Percentiles rank a stretch among this genome's conserved stretches.
Evolutionary conservation across 148 eudicot genomes (phyloP).

Genomic region (Vaccinium macrocarpon): DNA sequence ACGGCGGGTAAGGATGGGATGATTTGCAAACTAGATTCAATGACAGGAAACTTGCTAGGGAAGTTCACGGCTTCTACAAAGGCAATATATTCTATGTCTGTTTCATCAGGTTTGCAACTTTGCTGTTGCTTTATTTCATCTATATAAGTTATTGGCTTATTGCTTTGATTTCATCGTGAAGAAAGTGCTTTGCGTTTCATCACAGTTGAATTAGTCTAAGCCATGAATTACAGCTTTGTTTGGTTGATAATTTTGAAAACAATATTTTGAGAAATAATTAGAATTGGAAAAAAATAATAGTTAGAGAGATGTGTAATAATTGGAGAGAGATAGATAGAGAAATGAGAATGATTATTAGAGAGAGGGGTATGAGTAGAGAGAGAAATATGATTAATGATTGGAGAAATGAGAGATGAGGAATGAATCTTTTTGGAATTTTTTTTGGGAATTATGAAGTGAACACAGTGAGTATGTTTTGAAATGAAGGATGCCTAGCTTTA

Average conservation of each 20-base stretch:
- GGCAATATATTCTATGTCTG: slow-evolving; percentile 76
- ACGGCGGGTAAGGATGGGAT: slow-evolving; percentile 94
- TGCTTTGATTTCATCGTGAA: background rate
- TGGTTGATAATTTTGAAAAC: too few species aligned
- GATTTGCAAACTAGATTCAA: slow-evolving; percentile 73
- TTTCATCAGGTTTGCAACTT: slow-evolving; percentile 66
- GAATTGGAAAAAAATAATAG: too few species aligned
- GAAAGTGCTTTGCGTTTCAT: background rate
- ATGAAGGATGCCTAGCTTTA: background rate
- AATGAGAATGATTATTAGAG: too few species aligned
- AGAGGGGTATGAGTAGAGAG: too few species aligned
- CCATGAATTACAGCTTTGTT: background rate
- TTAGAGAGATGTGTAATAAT: too few species aligned
- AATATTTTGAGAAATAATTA: too few species aligned
- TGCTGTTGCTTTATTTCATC: background rate
- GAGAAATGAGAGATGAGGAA: too few species aligned
- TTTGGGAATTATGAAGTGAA: too few species aligned
- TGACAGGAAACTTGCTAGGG: slow-evolving; percentile 67
- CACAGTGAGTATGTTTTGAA: background rate
- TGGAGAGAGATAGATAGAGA: too few species aligned
- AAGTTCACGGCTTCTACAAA: slow-evolving; percentile 82
- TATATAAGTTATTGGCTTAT: background rate
- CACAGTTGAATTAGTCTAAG: background rate
- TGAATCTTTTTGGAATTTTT: too few species aligned
- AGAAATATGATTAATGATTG: too few species aligned